Conservation (phyloP, 176 grass and related monocot species). For the bread wheat (Triticum aestivum) region IWGSC_CS_RefSeq_v2.1 NC_057813.1:350195689-350196188, state of each 20-base stretch:
- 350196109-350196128: slow-evolving; percentile 75
- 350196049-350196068: slow-evolving; percentile 51
- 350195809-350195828: slow-evolving; percentile 89
- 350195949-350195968: slow-evolving; percentile 73
- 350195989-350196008: slow-evolving; percentile 74
- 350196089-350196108: slow-evolving; percentile 78
- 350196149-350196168: slow-evolving; percentile 72
- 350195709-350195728: slow-evolving; percentile 65
- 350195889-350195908: slow-evolving; percentile 83
- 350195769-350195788: slow-evolving; percentile 63
- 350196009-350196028: slow-evolving; percentile 74
- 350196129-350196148: slow-evolving; percentile 47
- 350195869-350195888: slow-evolving; percentile 66
- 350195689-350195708: slow-evolving; percentile 90
- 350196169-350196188: slow-evolving; percentile 89
- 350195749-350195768: slow-evolving; percentile 57
- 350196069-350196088: slow-evolving; percentile 85
- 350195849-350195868: slow-evolving; percentile 77
- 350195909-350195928: slow-evolving; percentile 75
- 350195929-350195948: slow-evolving; percentile 55
- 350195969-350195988: slow-evolving; percentile 46
- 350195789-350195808: slow-evolving; percentile 48
- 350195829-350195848: slow-evolving; percentile 78
- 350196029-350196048: slow-evolving; percentile 96
- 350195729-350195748: slow-evolving; percentile 87